Evolutionary conservation across 768 basidiomycete species (phyloP).

Genomic region (Rhizopogon roseolus): DNA sequence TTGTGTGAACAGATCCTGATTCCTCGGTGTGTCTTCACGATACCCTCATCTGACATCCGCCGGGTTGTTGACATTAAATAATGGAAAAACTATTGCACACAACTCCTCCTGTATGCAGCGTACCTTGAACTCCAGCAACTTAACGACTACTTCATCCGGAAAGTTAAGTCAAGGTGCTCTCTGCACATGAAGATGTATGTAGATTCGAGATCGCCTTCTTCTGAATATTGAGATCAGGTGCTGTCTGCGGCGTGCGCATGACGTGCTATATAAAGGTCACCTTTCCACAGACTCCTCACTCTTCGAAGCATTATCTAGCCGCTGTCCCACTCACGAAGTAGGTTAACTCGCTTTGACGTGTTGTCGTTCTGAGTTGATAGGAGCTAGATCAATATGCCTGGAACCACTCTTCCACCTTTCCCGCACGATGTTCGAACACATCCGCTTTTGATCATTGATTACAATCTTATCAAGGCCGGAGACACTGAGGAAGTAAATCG

Average conservation of each 20-base stretch:
- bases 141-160: background rate
- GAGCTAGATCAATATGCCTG: conserved; percentile 24
- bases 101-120: background rate
- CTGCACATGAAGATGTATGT: background rate
- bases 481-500: conserved; percentile 34
- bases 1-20: too few species aligned
- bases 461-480: conserved; percentile 27
- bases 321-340: background rate
- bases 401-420: conserved; percentile 33
- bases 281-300: background rate
- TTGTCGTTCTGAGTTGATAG: background rate
- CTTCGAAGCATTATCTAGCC: background rate
- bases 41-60: too few species aligned
- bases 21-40: too few species aligned
- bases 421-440: conserved; percentile 39
- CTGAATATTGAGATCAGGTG: background rate
- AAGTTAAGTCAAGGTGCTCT: background rate
- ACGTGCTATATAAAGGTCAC: background rate
- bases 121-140: too few species aligned
- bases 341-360: background rate
- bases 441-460: conserved; percentile 44
- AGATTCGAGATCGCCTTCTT: too few species aligned
- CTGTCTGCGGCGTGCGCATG: background rate
- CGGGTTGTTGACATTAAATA: too few species aligned
- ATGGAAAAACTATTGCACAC: background rate